These are phyloP conservation scores for Podospora conica DNA, from an alignment of 495 filamentous ascomycete genomes.

Conservation along the genomic window DNA sequence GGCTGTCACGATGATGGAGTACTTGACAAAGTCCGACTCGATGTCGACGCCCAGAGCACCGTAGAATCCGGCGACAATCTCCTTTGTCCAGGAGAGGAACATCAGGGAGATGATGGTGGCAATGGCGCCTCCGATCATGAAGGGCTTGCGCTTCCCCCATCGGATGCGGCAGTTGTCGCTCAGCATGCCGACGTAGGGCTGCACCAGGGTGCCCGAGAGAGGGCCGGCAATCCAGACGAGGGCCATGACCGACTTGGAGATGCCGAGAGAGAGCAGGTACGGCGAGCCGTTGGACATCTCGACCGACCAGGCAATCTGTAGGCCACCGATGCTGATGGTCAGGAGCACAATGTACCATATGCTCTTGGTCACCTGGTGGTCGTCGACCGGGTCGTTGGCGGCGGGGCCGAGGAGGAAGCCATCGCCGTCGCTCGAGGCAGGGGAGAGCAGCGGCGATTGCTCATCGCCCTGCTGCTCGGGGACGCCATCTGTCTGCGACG, in stretches of 20 bases:
- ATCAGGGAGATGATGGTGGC: slow-evolving; percentile 70
- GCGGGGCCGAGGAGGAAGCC: slow-evolving; percentile 32
- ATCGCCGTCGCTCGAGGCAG: slow-evolving; percentile 34
- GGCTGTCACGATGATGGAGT: slow-evolving; percentile 60
- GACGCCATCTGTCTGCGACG: slow-evolving; percentile 10
- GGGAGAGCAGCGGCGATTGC: slow-evolving; percentile 53
- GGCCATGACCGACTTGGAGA: slow-evolving; percentile 90
- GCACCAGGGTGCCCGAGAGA: slow-evolving; percentile 76
- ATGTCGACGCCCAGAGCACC: slow-evolving; percentile 64
- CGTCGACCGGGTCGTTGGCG: slow-evolving; percentile 33
- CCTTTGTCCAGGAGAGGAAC: slow-evolving; percentile 73
- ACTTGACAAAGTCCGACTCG: slow-evolving; percentile 54
- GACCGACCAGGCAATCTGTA: slow-evolving; percentile 93
- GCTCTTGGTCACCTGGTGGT: slow-evolving; percentile 60
- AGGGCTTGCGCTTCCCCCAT: slow-evolving; percentile 84
- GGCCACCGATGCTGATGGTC: slow-evolving; percentile 74
- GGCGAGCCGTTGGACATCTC: slow-evolving; percentile 81
- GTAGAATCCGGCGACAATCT: slow-evolving; percentile 65
- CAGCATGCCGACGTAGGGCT: slow-evolving; percentile 88
- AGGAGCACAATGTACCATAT: slow-evolving; percentile 76
- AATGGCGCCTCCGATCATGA: slow-evolving; percentile 70
- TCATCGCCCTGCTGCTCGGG: slow-evolving; percentile 34
- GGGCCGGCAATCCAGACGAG: slow-evolving; percentile 93
- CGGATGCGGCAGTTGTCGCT: slow-evolving; percentile 76
- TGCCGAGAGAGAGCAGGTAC: slow-evolving; percentile 63